Evolutionary conservation across 2,329 filamentous ascomycete species (phyloP).

Genomic region (Verticillium longisporum): DNA sequence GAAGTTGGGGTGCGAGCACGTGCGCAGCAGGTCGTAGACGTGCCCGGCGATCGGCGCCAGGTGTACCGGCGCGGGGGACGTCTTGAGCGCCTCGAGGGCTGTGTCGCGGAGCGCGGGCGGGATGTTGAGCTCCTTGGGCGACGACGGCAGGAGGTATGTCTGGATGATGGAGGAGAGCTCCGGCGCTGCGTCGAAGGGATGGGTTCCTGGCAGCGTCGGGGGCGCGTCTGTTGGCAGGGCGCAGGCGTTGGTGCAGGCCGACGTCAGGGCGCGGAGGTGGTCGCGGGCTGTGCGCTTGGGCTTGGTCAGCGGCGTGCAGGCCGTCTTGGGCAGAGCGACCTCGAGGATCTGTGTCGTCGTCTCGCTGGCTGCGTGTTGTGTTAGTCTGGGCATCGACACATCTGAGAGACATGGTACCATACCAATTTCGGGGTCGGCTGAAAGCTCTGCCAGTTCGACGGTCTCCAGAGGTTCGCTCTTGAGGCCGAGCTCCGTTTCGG

Average conservation of each 20-base stretch:
- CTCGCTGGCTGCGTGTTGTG: slow-evolving; percentile 13
- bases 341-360: slow-evolving; percentile 25
- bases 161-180: slow-evolving; percentile 32
- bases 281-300: slow-evolving; percentile 9
- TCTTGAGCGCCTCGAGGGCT: slow-evolving; percentile 26
- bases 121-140: slow-evolving; percentile 41
- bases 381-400: no score
- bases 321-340: slow-evolving; percentile 21
- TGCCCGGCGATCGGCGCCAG: slow-evolving; percentile 38
- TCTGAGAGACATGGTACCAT: slow-evolving; percentile 5
- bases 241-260: slow-evolving; percentile 7
- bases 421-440: slow-evolving; percentile 26
- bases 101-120: slow-evolving; percentile 31
- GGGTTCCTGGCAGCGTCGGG: background rate
- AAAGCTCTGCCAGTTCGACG: slow-evolving; percentile 10
- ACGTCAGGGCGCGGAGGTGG: slow-evolving; percentile 16
- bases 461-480: slow-evolving; percentile 3
- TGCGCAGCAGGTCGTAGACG: slow-evolving; percentile 36
- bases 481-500: background rate
- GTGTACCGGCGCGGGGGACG: slow-evolving; percentile 25
- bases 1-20: slow-evolving; percentile 43
- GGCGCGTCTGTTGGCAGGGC: slow-evolving; percentile 4
- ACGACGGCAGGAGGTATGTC: slow-evolving; percentile 31
- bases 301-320: slow-evolving; percentile 15
- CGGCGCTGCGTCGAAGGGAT: slow-evolving; percentile 8